Evolutionary conservation across 495 filamentous ascomycete genomes (phyloP), one percentile per base, ranked within the genome.

Genomic region (Lophiostoma macrostomum): DNA sequence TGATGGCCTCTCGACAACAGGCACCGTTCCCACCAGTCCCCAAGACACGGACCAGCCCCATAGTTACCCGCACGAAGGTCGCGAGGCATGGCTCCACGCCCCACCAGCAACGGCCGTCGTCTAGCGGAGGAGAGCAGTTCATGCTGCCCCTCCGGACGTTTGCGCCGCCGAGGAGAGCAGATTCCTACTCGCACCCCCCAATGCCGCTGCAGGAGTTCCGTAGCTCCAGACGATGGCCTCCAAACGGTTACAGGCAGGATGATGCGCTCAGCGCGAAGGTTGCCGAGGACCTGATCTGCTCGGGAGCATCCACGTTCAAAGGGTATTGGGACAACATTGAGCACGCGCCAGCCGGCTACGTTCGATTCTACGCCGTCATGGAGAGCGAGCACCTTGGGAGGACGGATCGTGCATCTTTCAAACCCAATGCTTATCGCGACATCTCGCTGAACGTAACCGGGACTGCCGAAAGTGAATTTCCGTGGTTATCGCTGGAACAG

Each of bases 401-500:
- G 20, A 63, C 63, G 1, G 67, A 69, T 44, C 53, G 65, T 25
- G 60, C 63, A 0, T 13, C 40, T 6, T 56, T 57, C 34, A 60
- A 58, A 25, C 50, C 61, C 10, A 39, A 50, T 13, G 50, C 64
- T 14, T 72, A 67, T 44, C 24, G 37, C 22, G 61, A 69, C 25
- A 64, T 65, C 24, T 68, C 70, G 10, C 62, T 71, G 24, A 62
- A 50, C 23, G 50, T 71, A 41, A 61, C 60, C 3, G 61, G 58
- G 5, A 32, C 49, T 16, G 43, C 69, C 8, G 63, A 64, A 13
- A 61, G 50, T 40, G 69, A 52, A 0, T 69, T 77, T 54, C 80
- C 81, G 2, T 85, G 81, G 82, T 76, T 83, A 47, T 78, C 81
- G 4, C 64, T 86, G 12, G 82, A 86, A 64, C 81, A 86, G 56